phyloP scores from a whole-genome alignment of 1,284 basidiomycete species.

The Ceratorhiza oryzae-sativae region DNA sequence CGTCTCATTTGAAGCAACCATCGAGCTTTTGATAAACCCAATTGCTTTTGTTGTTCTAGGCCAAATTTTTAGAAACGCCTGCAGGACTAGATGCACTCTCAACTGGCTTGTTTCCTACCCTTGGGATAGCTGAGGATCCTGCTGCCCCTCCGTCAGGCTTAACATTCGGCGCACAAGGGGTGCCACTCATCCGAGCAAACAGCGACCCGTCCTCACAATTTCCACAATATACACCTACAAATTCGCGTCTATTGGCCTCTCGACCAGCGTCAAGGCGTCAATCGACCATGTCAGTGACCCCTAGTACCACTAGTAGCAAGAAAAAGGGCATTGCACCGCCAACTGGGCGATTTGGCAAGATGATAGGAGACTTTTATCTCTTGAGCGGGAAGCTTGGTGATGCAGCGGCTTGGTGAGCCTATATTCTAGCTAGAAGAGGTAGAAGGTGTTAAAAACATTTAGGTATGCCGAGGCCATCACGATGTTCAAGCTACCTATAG shows the following conservation, averaged over 20 bases:
- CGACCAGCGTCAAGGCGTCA: conserved; percentile 17
- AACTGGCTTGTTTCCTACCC: conserved; percentile 27
- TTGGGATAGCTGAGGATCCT: conserved; percentile 26
- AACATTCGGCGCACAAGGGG: conserved; percentile 26
- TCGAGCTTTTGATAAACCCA: neutral
- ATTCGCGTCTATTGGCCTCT: conserved; percentile 7
- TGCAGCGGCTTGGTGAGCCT: conserved; percentile 73
- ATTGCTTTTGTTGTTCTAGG: neutral
- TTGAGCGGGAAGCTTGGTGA: conserved; percentile 82
- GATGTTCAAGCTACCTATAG: conserved; percentile 72
- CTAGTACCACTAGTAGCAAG: conserved; percentile 13
- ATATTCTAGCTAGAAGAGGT: neutral
- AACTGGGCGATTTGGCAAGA: conserved; percentile 81
- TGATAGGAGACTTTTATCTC: conserved; percentile 87
- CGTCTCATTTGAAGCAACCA: neutral
- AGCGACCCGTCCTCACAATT: conserved; percentile 40
- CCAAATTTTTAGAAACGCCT: conserved; percentile 39
- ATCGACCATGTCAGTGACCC: conserved; percentile 25
- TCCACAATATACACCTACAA: neutral
- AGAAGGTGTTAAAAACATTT: conserved; percentile 33
- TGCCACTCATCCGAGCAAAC: conserved; percentile 9
- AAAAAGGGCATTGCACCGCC: conserved; percentile 58
- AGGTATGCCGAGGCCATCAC: conserved; percentile 84
- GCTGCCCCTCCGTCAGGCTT: conserved; percentile 1
- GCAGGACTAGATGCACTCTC: conserved; percentile 35